Conservation (phyloP, 2,329 filamentous ascomycete genomes). For the Zalaria sp. region DNA sequence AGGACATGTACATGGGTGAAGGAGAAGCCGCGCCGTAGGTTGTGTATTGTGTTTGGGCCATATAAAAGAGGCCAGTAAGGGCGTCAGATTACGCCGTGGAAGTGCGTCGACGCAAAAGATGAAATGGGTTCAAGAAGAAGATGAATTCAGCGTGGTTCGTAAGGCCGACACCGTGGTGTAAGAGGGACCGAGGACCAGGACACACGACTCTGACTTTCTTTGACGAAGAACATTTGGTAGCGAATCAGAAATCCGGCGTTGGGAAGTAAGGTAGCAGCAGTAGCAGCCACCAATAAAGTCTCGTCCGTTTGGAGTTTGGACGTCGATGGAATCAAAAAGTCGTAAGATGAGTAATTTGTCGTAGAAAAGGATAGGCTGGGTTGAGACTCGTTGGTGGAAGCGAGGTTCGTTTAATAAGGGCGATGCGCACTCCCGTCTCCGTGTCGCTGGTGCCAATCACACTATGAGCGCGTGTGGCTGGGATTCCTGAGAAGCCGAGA, state of each 20-base stretch:
- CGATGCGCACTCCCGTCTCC: too few species aligned
- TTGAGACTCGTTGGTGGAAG: too few species aligned
- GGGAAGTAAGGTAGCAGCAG: too few species aligned
- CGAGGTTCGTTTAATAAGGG: too few species aligned
- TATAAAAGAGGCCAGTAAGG: slow-evolving; percentile 13
- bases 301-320: too few species aligned
- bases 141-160: background rate
- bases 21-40: slow-evolving; percentile 18
- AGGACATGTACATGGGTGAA: slow-evolving; percentile 29
- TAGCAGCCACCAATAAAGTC: too few species aligned
- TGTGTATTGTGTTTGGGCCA: slow-evolving; percentile 20
- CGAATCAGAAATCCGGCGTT: slow-evolving; percentile 30
- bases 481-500: too few species aligned
- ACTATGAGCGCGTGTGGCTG: too few species aligned
- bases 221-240: background rate
- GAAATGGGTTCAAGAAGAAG: slow-evolving; percentile 3
- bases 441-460: too few species aligned
- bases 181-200: slow-evolving; percentile 1
- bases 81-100: slow-evolving; percentile 19
- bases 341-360: too few species aligned
- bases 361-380: too few species aligned
- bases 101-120: slow-evolving; percentile 2
- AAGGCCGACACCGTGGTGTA: background rate
- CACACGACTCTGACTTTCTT: background rate
- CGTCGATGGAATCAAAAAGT: too few species aligned